phyloP scores from a whole-genome alignment of 148 eudicot genomes.

The Silene latifolia region DNA sequence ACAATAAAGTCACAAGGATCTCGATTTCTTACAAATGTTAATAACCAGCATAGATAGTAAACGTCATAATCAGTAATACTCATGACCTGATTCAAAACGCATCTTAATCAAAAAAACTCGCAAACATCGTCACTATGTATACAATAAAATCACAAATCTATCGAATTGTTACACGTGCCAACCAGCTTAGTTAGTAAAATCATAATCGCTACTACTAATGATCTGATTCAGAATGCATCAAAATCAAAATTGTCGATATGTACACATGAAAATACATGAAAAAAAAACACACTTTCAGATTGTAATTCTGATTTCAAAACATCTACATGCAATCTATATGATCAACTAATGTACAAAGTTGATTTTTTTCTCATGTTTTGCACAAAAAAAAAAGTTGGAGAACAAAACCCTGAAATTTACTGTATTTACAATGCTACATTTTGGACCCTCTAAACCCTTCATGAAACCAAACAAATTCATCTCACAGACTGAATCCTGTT shows the following conservation, averaged over 20 bases:
- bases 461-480: background rate
- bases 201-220: background rate
- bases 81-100: background rate
- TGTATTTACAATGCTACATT: background rate
- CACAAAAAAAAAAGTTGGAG: background rate
- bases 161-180: background rate
- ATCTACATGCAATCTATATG: background rate
- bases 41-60: background rate
- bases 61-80: background rate
- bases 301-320: background rate
- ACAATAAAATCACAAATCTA: background rate
- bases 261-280: too few species aligned
- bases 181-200: background rate
- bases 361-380: background rate
- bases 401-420: background rate
- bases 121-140: background rate
- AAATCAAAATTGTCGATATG: too few species aligned
- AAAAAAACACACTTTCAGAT: too few species aligned
- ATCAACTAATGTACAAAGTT: background rate
- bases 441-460: too few species aligned
- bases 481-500: conserved; percentile 22
- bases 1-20: background rate
- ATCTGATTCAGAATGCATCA: background rate
- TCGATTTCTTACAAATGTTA: background rate
- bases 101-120: background rate